A percentile compares a stretch with the other conserved stretches of the same genome.
Evolutionary conservation across 2,329 filamentous ascomycete species (phyloP).

Genomic region (Alternaria angustiovoidea): DNA sequence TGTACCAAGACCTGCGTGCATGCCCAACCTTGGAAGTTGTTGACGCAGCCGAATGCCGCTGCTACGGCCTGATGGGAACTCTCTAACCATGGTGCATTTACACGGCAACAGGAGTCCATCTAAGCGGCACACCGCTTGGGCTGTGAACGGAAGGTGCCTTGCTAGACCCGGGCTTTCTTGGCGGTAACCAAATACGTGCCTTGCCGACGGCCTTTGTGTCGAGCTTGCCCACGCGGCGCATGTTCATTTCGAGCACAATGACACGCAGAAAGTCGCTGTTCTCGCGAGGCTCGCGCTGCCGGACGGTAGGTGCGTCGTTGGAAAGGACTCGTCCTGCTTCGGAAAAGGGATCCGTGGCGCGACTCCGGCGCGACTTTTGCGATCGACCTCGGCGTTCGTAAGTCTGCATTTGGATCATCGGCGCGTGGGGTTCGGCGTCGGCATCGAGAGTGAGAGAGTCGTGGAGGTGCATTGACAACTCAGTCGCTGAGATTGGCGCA

Average conservation of each 20-base stretch:
- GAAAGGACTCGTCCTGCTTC: conserved; percentile 55
- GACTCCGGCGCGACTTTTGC: conserved; percentile 34
- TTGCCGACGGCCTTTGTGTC: conserved; percentile 63
- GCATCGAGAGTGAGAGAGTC: conserved; percentile 47
- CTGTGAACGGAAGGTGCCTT: conserved; percentile 35
- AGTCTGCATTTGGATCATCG: conserved; percentile 70
- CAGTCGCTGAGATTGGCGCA: conserved; percentile 46
- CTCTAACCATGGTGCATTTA: conserved; percentile 16
- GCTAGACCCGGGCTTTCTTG: conserved; percentile 54
- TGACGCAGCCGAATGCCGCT: conserved; percentile 6
- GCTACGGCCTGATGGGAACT: conserved; percentile 15
- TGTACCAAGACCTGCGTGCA: conserved; percentile 17
- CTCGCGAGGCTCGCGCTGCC: conserved; percentile 69
- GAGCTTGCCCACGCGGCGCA: conserved; percentile 69
- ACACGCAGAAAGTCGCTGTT: conserved; percentile 70
- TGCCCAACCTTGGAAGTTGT: conserved; percentile 26
- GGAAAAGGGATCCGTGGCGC: conserved; percentile 49
- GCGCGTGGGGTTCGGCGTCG: conserved; percentile 53
- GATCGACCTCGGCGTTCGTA: conserved; percentile 57
- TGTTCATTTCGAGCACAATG: conserved; percentile 73
- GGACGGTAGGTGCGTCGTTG: conserved; percentile 53
- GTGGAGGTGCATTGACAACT: conserved; percentile 52
- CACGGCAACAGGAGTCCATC: conserved; percentile 46
- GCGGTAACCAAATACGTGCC: conserved; percentile 68
- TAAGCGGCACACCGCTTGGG: conserved; percentile 42